phyloP scores from a whole-genome alignment of 345 rosid species.

The Anastatica hierochuntica region DNA sequence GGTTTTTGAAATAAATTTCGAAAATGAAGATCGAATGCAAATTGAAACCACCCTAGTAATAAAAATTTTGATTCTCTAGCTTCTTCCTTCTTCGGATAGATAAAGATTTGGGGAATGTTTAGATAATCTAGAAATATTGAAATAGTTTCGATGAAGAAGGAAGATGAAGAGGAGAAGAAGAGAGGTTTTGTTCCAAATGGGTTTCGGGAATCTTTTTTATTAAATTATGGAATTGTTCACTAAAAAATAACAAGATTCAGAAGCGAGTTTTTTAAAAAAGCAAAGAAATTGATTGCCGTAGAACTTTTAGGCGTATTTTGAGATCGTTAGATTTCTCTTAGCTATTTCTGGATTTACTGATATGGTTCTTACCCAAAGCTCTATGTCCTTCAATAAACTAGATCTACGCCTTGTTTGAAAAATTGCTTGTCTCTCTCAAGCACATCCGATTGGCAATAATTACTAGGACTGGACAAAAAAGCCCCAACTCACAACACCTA shows the following conservation, averaged over 20 bases:
- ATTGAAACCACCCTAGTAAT: slow-evolving; percentile 14
- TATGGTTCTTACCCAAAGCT: no score
- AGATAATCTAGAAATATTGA: not conserved
- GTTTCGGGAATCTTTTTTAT: not conserved
- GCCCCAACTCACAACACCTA: no score
- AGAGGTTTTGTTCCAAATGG: slow-evolving; percentile 16
- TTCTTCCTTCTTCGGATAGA: slow-evolving; percentile 15
- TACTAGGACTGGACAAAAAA: no score
- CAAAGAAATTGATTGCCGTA: slow-evolving; percentile 1
- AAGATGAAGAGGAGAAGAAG: slow-evolving; percentile 7
- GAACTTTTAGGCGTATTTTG: not conserved
- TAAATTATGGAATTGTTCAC: not conserved
- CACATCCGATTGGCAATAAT: no score
- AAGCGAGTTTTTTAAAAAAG: not conserved
- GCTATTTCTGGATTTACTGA: slow-evolving; percentile 6
- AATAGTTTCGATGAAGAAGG: slow-evolving; percentile 9
- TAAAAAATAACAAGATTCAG: not conserved
- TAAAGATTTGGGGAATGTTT: not conserved
- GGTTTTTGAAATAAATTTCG: not conserved
- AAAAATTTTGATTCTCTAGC: not conserved
- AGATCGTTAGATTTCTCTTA: not conserved
- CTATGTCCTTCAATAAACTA: no score
- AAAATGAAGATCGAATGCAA: not conserved
- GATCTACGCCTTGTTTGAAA: no score
- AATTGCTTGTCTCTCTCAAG: no score